Evolutionary conservation across 78 protist genomes (phyloP), one percentile per base, ranked within the genome.

Genomic region (Dictyostelium purpureum): DNA sequence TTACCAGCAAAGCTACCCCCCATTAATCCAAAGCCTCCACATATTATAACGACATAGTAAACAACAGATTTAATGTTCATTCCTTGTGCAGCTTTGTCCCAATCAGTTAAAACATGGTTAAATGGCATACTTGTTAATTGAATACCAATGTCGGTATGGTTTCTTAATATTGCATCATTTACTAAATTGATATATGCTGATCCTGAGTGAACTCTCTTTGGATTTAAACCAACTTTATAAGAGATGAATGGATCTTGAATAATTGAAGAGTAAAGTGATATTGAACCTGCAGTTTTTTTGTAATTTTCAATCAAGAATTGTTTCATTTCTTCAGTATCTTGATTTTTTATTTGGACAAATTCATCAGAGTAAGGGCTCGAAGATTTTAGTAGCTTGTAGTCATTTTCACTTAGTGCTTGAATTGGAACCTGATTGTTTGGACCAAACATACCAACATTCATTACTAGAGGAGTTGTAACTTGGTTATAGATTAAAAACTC

Each of bases 151-250:
- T 6, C 9, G 37, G n/a, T 77, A 11, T 65, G 54, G 4, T 56
- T 38, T 45, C 87, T 45, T 11, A 79, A n/a, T 4, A 79, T 1
- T 0, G 77, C 75, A 45, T 79, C 70, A 9, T 61, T 0, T 1
- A 79, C 70, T 1, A 79, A 14, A 66, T 79, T 79, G 21, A 79
- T 35, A 49, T 65, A 33, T 6, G 40, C 70, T 61, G 88, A 77
- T 35, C 42, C 31, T 31, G 77, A 45, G 45, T 79, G 88, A 26
- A 65, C 9, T 21, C 49, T 67, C 4, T 65, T 67, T 1, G 38
- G 6, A 31, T 0, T 3, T 26, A 24, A 59, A 4, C 56, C 14
- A 1, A 47, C 49, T n/a, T 35, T 85, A 42, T 85, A 85, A 19
- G 51, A 24, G 16, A 57, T 26, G 26, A 26, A 26, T 57, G 35